Evolutionary conservation across 1,139 yeast species (phyloP).

Genomic region (Pichia sp.): DNA sequence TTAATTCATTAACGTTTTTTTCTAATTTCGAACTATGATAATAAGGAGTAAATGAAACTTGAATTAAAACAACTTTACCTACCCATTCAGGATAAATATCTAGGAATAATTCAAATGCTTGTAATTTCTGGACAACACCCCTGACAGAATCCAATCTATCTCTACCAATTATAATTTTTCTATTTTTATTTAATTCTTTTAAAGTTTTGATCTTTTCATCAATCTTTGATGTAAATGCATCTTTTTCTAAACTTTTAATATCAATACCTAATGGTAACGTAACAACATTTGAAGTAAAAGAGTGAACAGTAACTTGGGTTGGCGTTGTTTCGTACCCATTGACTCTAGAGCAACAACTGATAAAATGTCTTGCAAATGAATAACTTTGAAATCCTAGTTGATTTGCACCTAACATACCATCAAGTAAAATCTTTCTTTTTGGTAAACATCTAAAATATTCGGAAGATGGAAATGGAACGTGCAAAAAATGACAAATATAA

Average conservation of each 20-base stretch:
- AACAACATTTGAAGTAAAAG: slow-evolving; percentile 65
- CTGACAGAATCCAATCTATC: slow-evolving; percentile 75
- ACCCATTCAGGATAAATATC: slow-evolving; percentile 91
- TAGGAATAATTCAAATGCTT: slow-evolving; percentile 76
- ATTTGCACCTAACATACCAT: slow-evolving; percentile 88
- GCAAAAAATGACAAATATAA: slow-evolving; percentile 74
- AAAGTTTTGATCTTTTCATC: slow-evolving; percentile 45
- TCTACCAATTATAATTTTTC: slow-evolving; percentile 76
- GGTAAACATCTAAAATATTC: slow-evolving; percentile 89
- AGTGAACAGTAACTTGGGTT: slow-evolving; percentile 65
- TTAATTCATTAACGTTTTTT: slow-evolving; percentile 68
- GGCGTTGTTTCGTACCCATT: slow-evolving; percentile 63
- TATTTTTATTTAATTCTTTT: slow-evolving; percentile 60
- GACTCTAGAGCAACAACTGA: slow-evolving; percentile 80
- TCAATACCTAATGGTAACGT: slow-evolving; percentile 87
- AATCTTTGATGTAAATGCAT: slow-evolving; percentile 37
- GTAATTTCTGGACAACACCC: slow-evolving; percentile 75
- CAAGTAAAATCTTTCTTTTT: slow-evolving; percentile 71
- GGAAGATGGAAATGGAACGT: slow-evolving; percentile 92
- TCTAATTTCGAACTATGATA: slow-evolving; percentile 57
- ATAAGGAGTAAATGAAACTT: slow-evolving; percentile 79
- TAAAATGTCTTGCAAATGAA: slow-evolving; percentile 83
- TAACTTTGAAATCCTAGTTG: slow-evolving; percentile 80
- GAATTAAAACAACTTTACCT: slow-evolving; percentile 80
- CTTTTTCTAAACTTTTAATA: slow-evolving; percentile 53